These are phyloP conservation scores for Xylaria sp. DNA, from an alignment of 2,329 filamentous ascomycete genomes.

Conservation along the genomic window DNA sequence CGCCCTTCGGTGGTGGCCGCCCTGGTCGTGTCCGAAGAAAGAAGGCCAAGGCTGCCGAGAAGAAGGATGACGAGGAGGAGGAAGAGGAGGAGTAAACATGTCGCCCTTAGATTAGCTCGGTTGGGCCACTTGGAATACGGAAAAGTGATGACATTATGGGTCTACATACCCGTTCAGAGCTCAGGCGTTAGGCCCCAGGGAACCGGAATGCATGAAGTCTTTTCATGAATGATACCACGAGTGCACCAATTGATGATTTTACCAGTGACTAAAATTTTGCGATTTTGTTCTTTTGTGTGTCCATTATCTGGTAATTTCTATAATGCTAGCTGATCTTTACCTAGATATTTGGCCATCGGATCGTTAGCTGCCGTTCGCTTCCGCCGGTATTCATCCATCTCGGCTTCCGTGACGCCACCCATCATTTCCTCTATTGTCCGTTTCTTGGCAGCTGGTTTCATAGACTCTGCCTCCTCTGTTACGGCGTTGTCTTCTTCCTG, in stretches of 20 bases:
- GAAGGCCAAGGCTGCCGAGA: conserved; percentile 98
- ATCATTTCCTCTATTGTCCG: conserved; percentile 82
- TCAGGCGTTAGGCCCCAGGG: conserved; percentile 64
- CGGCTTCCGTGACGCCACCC: conserved; percentile 80
- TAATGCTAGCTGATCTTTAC: conserved; percentile 73
- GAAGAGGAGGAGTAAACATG: conserved; percentile 80
- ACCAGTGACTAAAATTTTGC: conserved; percentile 27
- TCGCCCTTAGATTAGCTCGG: conserved; percentile 44
- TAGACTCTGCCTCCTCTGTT: conserved; percentile 39
- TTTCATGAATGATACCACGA: conserved; percentile 41
- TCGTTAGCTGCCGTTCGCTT: conserved; percentile 80
- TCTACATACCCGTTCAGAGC: conserved; percentile 57
- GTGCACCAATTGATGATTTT: conserved; percentile 40
- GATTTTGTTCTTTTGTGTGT: conserved; percentile 18
- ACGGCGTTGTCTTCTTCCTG: conserved; percentile 41
- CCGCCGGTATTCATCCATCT: conserved; percentile 85
- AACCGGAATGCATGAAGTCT: conserved; percentile 51
- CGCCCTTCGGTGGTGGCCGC: conserved; percentile 96
- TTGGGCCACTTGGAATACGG: conserved; percentile 46
- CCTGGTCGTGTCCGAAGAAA: conserved; percentile 98
- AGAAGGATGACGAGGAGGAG: conserved; percentile 80
- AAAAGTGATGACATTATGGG: conserved; percentile 49
- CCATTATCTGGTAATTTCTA: conserved; percentile 40
- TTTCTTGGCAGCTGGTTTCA: conserved; percentile 64
- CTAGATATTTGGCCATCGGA: conserved; percentile 85